Conservation (phyloP, 805 yeast genomes). For the Wickerhamomyces queroliae region DNA sequence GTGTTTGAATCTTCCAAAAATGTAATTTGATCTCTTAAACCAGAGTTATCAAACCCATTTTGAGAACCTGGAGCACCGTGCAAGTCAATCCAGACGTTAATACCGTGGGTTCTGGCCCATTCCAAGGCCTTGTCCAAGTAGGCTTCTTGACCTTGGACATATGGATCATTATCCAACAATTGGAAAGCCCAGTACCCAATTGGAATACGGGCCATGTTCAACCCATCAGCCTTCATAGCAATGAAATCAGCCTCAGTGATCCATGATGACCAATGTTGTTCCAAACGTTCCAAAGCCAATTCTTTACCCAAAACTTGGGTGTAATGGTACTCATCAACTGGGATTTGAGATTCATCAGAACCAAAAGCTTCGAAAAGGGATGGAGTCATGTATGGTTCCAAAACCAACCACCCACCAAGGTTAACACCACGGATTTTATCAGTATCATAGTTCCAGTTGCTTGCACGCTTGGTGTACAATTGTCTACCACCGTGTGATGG, state of each 20-base stretch:
- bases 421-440: slow-evolving; percentile 54
- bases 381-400: slow-evolving; percentile 86
- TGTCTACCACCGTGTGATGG: slow-evolving; percentile 19
- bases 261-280: slow-evolving; percentile 76
- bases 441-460: slow-evolving; percentile 15
- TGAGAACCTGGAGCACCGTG: slow-evolving; percentile 98
- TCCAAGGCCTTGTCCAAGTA: slow-evolving; percentile 71
- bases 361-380: slow-evolving; percentile 55
- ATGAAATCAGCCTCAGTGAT: slow-evolving; percentile 67
- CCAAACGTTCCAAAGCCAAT: slow-evolving; percentile 44
- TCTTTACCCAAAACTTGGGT: slow-evolving; percentile 55
- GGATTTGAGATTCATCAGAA: slow-evolving; percentile 35
- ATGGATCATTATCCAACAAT: slow-evolving; percentile 63
- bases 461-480: slow-evolving; percentile 11
- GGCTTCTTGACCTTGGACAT: slow-evolving; percentile 72
- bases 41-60: slow-evolving; percentile 94
- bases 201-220: slow-evolving; percentile 86
- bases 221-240: slow-evolving; percentile 53
- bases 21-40: slow-evolving; percentile 55
- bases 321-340: slow-evolving; percentile 81
- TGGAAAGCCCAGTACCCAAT: slow-evolving; percentile 93
- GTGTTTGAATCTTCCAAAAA: slow-evolving; percentile 56
- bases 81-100: slow-evolving; percentile 85
- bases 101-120: slow-evolving; percentile 60
- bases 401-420: slow-evolving; percentile 86